Evolutionary conservation across 2,329 filamentous ascomycete genomes (phyloP).

Genomic region (Neonectria faginata): DNA sequence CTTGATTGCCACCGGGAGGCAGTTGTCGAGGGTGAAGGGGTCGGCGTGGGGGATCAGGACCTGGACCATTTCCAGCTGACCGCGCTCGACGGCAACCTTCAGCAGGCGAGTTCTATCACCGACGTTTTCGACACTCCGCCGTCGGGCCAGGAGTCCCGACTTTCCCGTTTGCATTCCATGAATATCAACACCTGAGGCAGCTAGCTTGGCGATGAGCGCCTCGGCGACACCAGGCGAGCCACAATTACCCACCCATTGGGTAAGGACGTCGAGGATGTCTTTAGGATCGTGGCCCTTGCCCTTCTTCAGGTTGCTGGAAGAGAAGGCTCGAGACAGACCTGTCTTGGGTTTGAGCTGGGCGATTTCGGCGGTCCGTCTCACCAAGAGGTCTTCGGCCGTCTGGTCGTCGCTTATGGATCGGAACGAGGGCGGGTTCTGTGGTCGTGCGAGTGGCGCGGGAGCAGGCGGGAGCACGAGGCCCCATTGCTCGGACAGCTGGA

Average conservation of each 20-base stretch:
- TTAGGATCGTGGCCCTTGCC: constrained; percentile 65
- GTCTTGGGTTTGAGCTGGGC: constrained; percentile 54
- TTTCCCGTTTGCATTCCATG: constrained; percentile 62
- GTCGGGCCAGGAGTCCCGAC: constrained; percentile 59
- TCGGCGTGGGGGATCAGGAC: constrained; percentile 67
- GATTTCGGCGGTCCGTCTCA: constrained; percentile 55
- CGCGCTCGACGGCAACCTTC: constrained; percentile 62
- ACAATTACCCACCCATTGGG: constrained; percentile 60
- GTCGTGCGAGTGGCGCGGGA: constrained; percentile 55
- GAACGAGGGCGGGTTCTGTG: constrained; percentile 56
- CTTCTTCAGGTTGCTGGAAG: constrained; percentile 55
- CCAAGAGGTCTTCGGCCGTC: constrained; percentile 66
- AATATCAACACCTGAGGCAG: constrained; percentile 62
- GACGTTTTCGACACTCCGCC: constrained; percentile 62
- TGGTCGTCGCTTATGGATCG: constrained; percentile 62
- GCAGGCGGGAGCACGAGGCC: constrained; percentile 57
- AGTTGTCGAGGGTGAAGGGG: constrained; percentile 60
- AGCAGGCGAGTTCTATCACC: constrained; percentile 63
- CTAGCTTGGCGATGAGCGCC: constrained; percentile 63
- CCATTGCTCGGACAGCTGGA: constrained; percentile 64
- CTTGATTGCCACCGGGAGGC: constrained; percentile 62
- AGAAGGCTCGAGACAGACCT: constrained; percentile 54
- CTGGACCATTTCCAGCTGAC: constrained; percentile 64
- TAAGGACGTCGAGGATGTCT: constrained; percentile 65
- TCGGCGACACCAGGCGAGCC: constrained; percentile 68